Percentiles rank a stretch among this genome's conserved stretches.
phyloP scores from a whole-genome alignment of 2,329 filamentous ascomycete genomes.

The Zymoseptoria crescenta region DNA sequence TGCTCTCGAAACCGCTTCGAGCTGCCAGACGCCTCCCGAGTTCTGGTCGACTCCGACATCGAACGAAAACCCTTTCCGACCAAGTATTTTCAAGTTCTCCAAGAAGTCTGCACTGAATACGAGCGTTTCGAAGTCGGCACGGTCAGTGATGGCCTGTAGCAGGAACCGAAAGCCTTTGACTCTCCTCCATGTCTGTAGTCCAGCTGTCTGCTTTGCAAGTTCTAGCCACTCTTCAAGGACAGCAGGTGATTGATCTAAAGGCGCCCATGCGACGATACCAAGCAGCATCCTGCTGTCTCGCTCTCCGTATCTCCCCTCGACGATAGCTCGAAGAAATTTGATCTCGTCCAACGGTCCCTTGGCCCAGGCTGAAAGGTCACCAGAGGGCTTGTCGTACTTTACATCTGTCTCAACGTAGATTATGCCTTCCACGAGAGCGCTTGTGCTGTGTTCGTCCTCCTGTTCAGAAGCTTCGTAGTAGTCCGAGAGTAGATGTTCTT shows the following conservation, averaged over 20 bases:
- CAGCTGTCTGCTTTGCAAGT: constrained; percentile 53
- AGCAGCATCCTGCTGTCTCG: constrained; percentile 50
- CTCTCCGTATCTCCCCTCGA: constrained; percentile 43
- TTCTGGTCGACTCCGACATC: constrained; percentile 80
- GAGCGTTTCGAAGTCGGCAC: constrained; percentile 29
- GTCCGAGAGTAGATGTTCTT: constrained; percentile 48
- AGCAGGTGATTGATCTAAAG: constrained; percentile 56
- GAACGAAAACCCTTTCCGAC: constrained; percentile 57
- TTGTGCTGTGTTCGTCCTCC: constrained; percentile 32
- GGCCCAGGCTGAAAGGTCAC: constrained; percentile 49
- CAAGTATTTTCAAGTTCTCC: constrained; percentile 50
- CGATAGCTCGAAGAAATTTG: constrained; percentile 58
- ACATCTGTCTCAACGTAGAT: constrained; percentile 80
- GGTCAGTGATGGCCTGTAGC: constrained; percentile 50
- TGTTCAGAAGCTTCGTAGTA: constrained; percentile 23
- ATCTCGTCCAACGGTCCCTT: constrained; percentile 64
- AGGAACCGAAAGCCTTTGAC: constrained; percentile 77
- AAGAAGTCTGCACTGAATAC: constrained; percentile 31
- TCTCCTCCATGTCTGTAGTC: constrained; percentile 53
- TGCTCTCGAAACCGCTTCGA: constrained; percentile 32
- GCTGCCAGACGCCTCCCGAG: constrained; percentile 60
- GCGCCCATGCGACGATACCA: constrained; percentile 79
- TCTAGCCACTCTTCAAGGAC: constrained; percentile 59
- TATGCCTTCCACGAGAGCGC: constrained; percentile 50
- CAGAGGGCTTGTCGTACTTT: constrained; percentile 20